These are phyloP conservation scores for Gonapodya prolifera DNA, from an alignment of 192 early-diverging fungal genomes.

Conservation along the genomic window DNA sequence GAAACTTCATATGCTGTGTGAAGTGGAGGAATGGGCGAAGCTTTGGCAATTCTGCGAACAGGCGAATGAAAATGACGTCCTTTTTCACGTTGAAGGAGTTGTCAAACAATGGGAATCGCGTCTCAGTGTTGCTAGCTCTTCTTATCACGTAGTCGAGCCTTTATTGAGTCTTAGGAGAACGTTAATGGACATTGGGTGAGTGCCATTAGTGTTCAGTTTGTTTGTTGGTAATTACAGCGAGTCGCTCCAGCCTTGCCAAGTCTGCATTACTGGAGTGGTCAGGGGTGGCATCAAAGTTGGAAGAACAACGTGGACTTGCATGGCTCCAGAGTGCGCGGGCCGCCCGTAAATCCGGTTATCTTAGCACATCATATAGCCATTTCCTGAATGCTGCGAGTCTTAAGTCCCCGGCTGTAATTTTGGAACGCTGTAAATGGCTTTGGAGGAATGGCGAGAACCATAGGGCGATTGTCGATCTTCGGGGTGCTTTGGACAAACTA, in stretches of 20 bases:
- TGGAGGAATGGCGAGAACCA: conserved; percentile 31
- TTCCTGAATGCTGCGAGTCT: conserved; percentile 40
- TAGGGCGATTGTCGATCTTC: conserved; percentile 40
- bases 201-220: too few relatives aligned
- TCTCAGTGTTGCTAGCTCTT: conserved; percentile 35
- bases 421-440: conserved; percentile 50
- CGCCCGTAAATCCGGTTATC: conserved; percentile 39
- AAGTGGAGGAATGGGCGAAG: conserved; percentile 29
- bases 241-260: neutral
- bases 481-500: conserved; percentile 12
- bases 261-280: neutral
- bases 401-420: conserved; percentile 17
- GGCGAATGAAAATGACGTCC: neutral
- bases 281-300: neutral
- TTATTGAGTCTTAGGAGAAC: conserved; percentile 39
- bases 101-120: conserved; percentile 28
- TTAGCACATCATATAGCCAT: conserved; percentile 40
- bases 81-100: conserved; percentile 5
- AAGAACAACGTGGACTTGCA: conserved; percentile 27
- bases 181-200: neutral
- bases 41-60: neutral
- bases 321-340: conserved; percentile 53
- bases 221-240: too few relatives aligned
- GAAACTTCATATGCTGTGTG: conserved; percentile 54
- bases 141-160: conserved; percentile 43